Conservation (phyloP, 495 filamentous ascomycete species). For the Neurospora sp. region DNA sequence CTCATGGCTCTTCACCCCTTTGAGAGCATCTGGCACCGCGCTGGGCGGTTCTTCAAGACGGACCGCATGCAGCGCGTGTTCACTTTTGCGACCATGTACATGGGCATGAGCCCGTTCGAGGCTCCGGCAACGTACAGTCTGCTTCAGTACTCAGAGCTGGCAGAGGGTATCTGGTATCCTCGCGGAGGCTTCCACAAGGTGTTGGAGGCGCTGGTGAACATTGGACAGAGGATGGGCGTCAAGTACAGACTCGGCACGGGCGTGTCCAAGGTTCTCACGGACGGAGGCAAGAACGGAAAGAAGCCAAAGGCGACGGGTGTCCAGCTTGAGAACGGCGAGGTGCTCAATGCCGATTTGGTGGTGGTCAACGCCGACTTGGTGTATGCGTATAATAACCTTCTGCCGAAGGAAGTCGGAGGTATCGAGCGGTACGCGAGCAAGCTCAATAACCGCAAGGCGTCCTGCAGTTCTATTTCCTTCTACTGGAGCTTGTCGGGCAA, state of each 20-base stretch:
- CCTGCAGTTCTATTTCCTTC: conserved; percentile 63
- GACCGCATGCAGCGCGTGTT: conserved; percentile 56
- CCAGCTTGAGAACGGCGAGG: conserved; percentile 38
- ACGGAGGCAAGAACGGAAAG: conserved; percentile 22
- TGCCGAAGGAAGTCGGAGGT: conserved; percentile 20
- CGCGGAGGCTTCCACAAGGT: conserved; percentile 56
- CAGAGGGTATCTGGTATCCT: conserved; percentile 67
- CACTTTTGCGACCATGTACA: conserved; percentile 69
- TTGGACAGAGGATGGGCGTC: conserved; percentile 47
- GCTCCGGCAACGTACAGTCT: conserved; percentile 62
- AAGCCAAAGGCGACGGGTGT: conserved; percentile 41
- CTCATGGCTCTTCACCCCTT: conserved; percentile 48
- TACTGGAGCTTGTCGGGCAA: conserved; percentile 54
- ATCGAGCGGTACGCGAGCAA: conserved; percentile 30
- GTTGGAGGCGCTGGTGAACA: conserved; percentile 42
- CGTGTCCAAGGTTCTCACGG: conserved; percentile 38
- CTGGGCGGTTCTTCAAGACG: conserved; percentile 52
- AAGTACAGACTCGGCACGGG: conserved; percentile 44
- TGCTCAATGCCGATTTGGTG: conserved; percentile 47
- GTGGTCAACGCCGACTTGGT: conserved; percentile 60
- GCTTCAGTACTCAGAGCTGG: conserved; percentile 61
- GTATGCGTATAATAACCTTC: conserved; percentile 58
- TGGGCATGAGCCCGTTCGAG: conserved; percentile 66
- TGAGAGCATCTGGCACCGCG: conserved; percentile 50
- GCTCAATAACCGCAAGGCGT: conserved; percentile 39